Conservation (phyloP, 257 asterid species). For the Solanum bukasovii region DNA sequence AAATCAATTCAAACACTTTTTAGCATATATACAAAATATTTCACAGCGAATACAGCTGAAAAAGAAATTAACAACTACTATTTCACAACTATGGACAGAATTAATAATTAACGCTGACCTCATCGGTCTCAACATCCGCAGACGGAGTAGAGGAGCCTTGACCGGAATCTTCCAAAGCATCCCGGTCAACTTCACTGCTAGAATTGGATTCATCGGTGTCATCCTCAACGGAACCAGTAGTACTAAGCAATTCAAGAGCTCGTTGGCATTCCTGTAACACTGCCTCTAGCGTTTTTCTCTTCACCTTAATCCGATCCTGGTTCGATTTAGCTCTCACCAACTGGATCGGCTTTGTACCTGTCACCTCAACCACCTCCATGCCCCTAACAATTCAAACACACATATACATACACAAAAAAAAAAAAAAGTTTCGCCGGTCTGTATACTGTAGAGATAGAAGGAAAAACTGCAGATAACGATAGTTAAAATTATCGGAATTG, state of each 20-base stretch:
- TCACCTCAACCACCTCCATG: constrained; percentile 29
- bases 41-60: background rate
- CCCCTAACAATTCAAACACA: constrained; percentile 1
- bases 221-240: constrained; percentile 25
- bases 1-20: background rate
- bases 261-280: constrained; percentile 70
- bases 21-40: background rate
- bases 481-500: background rate
- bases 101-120: constrained; percentile 23
- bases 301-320: constrained; percentile 55
- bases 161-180: constrained; percentile 14
- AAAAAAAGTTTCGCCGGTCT: background rate
- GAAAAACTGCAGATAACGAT: background rate
- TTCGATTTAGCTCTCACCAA: constrained; percentile 17
- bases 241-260: constrained; percentile 67
- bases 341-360: constrained; percentile 7
- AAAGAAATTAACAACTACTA: background rate
- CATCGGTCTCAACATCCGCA: constrained; percentile 45
- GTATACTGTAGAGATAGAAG: background rate
- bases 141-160: constrained; percentile 25
- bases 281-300: constrained; percentile 67
- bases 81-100: background rate
- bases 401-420: background rate
- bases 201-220: constrained; percentile 14
- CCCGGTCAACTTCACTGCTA: constrained; percentile 17